A percentile compares a stretch with the other conserved stretches of the same genome.
Conservation (phyloP, 495 filamentous ascomycete species). For the Stereocaulon alpinum region DNA sequence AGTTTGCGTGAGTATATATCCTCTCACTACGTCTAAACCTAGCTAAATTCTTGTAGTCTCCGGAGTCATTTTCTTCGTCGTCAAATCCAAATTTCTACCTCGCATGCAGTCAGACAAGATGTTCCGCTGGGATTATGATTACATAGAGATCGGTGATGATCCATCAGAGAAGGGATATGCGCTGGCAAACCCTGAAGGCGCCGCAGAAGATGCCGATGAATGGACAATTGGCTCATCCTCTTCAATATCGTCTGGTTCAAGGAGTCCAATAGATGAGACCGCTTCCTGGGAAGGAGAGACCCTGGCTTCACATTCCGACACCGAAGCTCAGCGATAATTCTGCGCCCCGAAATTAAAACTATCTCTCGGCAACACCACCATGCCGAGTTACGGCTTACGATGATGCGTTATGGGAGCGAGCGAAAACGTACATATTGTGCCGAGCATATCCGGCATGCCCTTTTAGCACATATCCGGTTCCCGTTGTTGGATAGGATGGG, state of each 20-base stretch:
- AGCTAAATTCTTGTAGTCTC: constrained; percentile 40
- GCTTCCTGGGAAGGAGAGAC: constrained; percentile 55
- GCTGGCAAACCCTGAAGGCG: constrained; percentile 44
- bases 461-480: constrained; percentile 1
- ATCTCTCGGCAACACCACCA: constrained; percentile 7
- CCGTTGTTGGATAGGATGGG: constrained; percentile 7
- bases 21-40: constrained; percentile 5
- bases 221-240: constrained; percentile 68
- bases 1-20: constrained; percentile 46
- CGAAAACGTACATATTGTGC: background rate
- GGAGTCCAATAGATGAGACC: constrained; percentile 52
- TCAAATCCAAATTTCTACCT: constrained; percentile 69
- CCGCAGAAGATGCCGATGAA: constrained; percentile 53
- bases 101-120: constrained; percentile 70
- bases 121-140: constrained; percentile 93
- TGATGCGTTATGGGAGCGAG: background rate
- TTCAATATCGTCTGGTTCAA: constrained; percentile 51
- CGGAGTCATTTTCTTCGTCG: constrained; percentile 67
- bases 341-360: background rate
- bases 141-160: constrained; percentile 66
- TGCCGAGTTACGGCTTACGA: constrained; percentile 2
- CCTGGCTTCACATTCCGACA: constrained; percentile 43
- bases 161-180: constrained; percentile 46
- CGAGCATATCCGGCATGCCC: background rate
- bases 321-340: constrained; percentile 37